Evolutionary conservation across 2,329 filamentous ascomycete species (phyloP).

Genomic region (Fusarium sambucinum): DNA sequence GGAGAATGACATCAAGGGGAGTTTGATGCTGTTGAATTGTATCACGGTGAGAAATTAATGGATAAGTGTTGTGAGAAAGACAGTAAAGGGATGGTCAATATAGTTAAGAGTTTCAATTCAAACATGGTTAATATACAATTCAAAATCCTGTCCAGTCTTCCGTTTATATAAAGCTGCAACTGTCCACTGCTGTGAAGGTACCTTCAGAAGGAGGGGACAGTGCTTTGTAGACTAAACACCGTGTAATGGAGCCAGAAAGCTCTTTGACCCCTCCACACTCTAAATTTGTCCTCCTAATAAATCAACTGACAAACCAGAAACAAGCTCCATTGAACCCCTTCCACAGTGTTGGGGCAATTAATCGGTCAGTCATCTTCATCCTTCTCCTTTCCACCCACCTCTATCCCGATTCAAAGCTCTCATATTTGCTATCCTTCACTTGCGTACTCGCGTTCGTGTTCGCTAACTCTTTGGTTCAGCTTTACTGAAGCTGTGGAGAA

Average conservation of each 20-base stretch:
- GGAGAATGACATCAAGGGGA: conserved; percentile 21
- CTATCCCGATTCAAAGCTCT: not conserved
- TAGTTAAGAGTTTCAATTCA: fast-evolving
- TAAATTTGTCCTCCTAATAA: conserved; percentile 24
- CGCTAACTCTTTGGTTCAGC: conserved; percentile 19
- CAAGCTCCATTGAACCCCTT: conserved; percentile 6
- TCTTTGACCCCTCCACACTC: conserved; percentile 26
- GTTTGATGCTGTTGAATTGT: not conserved
- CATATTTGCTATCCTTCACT: not conserved
- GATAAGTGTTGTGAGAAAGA: no score
- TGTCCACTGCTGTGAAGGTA: not conserved
- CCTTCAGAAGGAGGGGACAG: not conserved
- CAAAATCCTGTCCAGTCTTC: not conserved
- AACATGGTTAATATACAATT: not conserved
- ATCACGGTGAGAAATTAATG: not conserved
- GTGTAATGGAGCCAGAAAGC: conserved; percentile 3
- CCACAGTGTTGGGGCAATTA: not conserved
- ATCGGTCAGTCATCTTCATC: not conserved
- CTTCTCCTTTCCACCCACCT: not conserved
- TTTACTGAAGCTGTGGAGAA: conserved; percentile 29
- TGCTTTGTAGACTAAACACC: not conserved
- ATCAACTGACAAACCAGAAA: conserved; percentile 4
- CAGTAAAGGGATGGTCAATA: fast-evolving
- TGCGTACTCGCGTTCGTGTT: conserved; percentile 35
- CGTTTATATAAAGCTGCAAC: not conserved